Evolutionary conservation across 1,284 basidiomycete species (phyloP), one percentile per base, ranked within the genome.

Genomic region (Leucoagaricus sp.): DNA sequence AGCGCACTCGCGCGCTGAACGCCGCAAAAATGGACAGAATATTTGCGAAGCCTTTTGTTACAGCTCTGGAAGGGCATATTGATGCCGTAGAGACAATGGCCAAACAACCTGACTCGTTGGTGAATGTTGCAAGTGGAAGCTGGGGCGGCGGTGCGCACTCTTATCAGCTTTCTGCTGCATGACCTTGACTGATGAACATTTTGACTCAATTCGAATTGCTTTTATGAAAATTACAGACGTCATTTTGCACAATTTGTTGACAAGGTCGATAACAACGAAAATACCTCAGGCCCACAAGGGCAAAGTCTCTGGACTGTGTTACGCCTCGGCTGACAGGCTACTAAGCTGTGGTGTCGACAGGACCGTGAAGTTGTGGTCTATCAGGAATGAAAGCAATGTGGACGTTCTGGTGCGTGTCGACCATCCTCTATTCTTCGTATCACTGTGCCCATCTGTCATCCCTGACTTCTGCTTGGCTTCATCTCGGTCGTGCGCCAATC

Each of bases 11-110:
- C 58, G 97, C 97, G 1, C 72, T 99, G 48, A 97, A 95, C 59
- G 96, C 96, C 0, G 91, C 91, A 21, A 99, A 99, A 76, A 90
- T 99, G 78, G 96, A 98, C 58, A 80, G 94, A 52, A 93, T 99
- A 76, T 98, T 98, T 69, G 90, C 96, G 25, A 98, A 97, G 69
- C 97, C 97, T 0, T 99, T 99, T 65, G 82, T 99, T 7, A 93
- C 85, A 28, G 84, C 87, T 52, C 72, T 99, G 45, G 96, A 97
- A 58, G 97, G 96, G 0, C 96, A 98, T 73, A 81, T 93, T 29
- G 97, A 99, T 71, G 95, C 96, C n/a, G 88, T 98, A 13, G 97
- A 98, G 73, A 85, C 87, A 21, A 77, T 98, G 59, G 85, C 84
- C 19, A 87, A 84, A 67, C 93, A 93, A 67, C 88, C 90, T 28